Conservation (phyloP, 2,329 filamentous ascomycete species). For the Neonectria neomacrospora region DNA sequence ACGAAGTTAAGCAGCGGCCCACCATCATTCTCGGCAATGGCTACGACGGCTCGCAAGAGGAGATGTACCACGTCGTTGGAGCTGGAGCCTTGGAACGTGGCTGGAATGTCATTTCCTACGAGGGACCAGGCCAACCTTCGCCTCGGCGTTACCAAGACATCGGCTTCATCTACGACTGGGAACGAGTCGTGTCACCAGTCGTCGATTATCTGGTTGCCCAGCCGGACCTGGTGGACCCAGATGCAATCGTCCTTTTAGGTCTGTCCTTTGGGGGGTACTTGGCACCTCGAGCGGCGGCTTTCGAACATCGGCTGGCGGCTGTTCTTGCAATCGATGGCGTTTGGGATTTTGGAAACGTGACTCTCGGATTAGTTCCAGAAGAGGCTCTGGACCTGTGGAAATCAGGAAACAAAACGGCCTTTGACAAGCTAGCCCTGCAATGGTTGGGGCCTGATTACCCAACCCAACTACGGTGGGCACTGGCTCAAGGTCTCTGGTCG, state of each 20-base stretch:
- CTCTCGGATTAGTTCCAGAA: neutral
- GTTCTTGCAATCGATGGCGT: slow-evolving; percentile 27
- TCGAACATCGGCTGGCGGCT: slow-evolving; percentile 24
- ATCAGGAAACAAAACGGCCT: slow-evolving; percentile 27
- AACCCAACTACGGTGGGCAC: slow-evolving; percentile 43
- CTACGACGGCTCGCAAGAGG: slow-evolving; percentile 33
- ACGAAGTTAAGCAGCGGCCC: slow-evolving; percentile 4
- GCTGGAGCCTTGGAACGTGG: slow-evolving; percentile 25
- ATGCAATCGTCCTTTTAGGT: slow-evolving; percentile 3
- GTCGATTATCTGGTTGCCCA: slow-evolving; percentile 21
- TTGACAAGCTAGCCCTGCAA: slow-evolving; percentile 27
- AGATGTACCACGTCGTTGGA: slow-evolving; percentile 16
- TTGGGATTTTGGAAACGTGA: slow-evolving; percentile 34
- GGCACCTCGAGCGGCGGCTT: slow-evolving; percentile 29
- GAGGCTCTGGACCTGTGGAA: slow-evolving; percentile 12
- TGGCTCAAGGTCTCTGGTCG: slow-evolving; percentile 48
- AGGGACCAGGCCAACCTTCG: slow-evolving; percentile 32
- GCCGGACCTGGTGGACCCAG: slow-evolving; percentile 3
- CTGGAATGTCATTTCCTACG: slow-evolving; percentile 25
- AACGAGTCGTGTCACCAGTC: slow-evolving; percentile 12
- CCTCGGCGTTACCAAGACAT: slow-evolving; percentile 23
- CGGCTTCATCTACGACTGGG: slow-evolving; percentile 34
- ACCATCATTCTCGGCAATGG: slow-evolving; percentile 28
- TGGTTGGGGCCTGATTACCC: slow-evolving; percentile 20
- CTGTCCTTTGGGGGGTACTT: slow-evolving; percentile 34